These are phyloP conservation scores for Colletotrichum eremochloae DNA, from an alignment of 2,329 filamentous ascomycete genomes.

Conservation along the genomic window DNA sequence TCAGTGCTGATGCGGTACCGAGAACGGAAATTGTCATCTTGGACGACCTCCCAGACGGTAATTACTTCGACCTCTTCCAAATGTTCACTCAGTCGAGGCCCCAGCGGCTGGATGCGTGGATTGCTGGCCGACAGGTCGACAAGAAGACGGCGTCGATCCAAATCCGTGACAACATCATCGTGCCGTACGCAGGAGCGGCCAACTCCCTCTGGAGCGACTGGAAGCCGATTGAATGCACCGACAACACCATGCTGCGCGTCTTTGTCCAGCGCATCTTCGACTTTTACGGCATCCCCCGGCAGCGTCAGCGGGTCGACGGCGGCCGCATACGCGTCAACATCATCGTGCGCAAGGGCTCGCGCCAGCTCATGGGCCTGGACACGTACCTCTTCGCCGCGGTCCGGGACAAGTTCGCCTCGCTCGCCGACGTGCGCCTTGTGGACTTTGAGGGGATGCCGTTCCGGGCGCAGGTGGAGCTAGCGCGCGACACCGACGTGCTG, in stretches of 20 bases:
- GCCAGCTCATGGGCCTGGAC: slow-evolving; percentile 49
- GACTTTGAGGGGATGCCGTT: slow-evolving; percentile 57
- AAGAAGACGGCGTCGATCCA: too few relatives aligned
- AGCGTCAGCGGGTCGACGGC: neutral
- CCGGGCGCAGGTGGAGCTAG: slow-evolving; percentile 51
- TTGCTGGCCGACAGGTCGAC: too few relatives aligned
- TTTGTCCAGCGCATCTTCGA: neutral
- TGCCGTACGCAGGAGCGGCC: too few relatives aligned
- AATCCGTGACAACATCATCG: too few relatives aligned
- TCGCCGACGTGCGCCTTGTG: slow-evolving; percentile 47
- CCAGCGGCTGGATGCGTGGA: too few relatives aligned
- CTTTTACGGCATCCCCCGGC: neutral
- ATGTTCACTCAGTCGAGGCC: too few relatives aligned
- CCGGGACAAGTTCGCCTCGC: slow-evolving; percentile 45
- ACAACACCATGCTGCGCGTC: neutral
- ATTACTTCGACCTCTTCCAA: too few relatives aligned
- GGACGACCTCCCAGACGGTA: too few relatives aligned
- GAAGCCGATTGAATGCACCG: too few relatives aligned
- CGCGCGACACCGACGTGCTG: slow-evolving; percentile 56
- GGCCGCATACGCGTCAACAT: slow-evolving; percentile 50
- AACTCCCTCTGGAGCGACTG: too few relatives aligned
- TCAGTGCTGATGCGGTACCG: too few relatives aligned
- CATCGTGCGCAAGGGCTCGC: slow-evolving; percentile 51
- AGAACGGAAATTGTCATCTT: too few relatives aligned
- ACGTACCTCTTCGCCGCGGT: slow-evolving; percentile 45